Evolutionary conservation across 2,329 filamentous ascomycete species (phyloP), one percentile per base, ranked within the genome.

Genomic region (Sporothrix euskadiensis): DNA sequence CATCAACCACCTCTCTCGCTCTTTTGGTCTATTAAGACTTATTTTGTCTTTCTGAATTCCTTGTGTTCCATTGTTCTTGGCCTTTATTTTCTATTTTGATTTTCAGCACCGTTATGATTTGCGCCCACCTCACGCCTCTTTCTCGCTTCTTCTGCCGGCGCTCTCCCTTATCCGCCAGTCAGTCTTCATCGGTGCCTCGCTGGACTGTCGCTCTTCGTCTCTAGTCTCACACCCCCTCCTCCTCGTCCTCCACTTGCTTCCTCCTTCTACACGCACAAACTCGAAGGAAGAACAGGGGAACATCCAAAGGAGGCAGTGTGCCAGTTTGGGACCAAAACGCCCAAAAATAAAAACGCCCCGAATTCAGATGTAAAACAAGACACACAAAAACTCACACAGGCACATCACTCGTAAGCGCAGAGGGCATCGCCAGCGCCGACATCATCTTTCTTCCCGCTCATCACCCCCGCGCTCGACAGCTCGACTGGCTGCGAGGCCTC

Each of bases 391-490:
- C 69, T 22, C 14, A 69, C 44, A 26, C 30, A 26, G 30, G 19
- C 44, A 54, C 30, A 69, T 30, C 68, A 44, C n/a, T 49, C 68
- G 39, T 16, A 44, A 69, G 22, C 65, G 19, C 65, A 69, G 30
- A 54, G 44, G 47, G 26, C 65, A 69, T 69, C 44, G 19, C 16
- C 65, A 54, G n/a, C 65, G 47, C 65, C 65, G 44, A 44, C 68
- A 44, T 59, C 68, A 57, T 32, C n/a, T 30, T 59, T 54, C 30
- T 14, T 69, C 66, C 30, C 52, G 68, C 44, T 41, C 44, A 26
- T 35, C 70, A 26, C 70, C 56, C 69, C 59, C 71, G 44, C 71
- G 32, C 69, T 71, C 54, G 69, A 57, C 54, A 59, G 54, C 39
- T 71, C 54, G 39, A 14, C 69, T n/a, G 69, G 54, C 39, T 19